Base-by-base conservation (phyloP, 2,329 filamentous ascomycete genomes). In the Orbilia brochopaga region DNA sequence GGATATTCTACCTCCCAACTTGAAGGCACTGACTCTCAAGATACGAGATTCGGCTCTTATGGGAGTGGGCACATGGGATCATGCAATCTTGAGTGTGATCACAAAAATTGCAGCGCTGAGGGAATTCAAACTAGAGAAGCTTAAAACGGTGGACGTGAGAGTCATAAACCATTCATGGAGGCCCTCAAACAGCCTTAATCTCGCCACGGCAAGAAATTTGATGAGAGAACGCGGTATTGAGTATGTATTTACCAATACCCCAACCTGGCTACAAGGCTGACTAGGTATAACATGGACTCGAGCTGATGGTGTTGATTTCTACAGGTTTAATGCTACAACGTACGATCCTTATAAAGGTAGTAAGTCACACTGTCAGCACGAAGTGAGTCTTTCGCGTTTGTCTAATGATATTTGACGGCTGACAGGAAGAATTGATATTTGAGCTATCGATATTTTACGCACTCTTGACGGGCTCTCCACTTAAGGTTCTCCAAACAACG, bases 171-270 rank as follows among this genome's bases (percentile, higher is more conserved):
- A 58, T 17, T 50, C 54, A 15, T 37, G 32, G 1, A 54, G n/a
- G 11, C 27, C 32, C 11, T 54, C 48, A 3, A 30, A 32, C 2
- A 62, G 52, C 24, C 23, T 17, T 8, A 53, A 53, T 6, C 17
- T 62, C 24, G 37, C 44, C 32, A 17, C 46, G 17, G 64, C 57
- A 1, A 62, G 46, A n/a, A 23, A 21, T 23, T 30, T 62, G 17
- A 69, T 69, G 64, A 19, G 30, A 17, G 57, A 69, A 11, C 51
- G 32, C 1, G 52, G 57, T 27, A 40, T 69, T 13, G 19, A 51
- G 64, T 69, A 58, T 32, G 56, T 55, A n/a, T n/a, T n/a, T n/a
- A n/a, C n/a, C n/a, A 4, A 11, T 15, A 51, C 11, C 11, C 15
- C 30, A 19, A 21, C 21, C 44, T 21, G 3, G 27, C 17, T 21